Conservation (phyloP, 495 filamentous ascomycete genomes). For the Hamigera avellanea region DNA sequence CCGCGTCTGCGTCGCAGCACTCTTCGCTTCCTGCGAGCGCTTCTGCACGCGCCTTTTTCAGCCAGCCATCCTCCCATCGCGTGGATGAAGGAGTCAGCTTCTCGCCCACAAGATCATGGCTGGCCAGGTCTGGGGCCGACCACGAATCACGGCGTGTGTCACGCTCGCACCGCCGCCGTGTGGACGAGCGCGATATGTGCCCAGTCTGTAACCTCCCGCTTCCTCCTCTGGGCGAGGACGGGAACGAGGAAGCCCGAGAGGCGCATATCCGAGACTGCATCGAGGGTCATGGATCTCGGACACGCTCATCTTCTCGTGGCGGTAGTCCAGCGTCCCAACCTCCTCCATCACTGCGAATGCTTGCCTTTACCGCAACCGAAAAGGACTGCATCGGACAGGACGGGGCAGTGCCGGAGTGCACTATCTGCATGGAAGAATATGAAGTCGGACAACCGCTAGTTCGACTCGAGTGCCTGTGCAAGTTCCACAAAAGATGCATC, state of each 20-base stretch:
- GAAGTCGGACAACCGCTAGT: slow-evolving; percentile 73
- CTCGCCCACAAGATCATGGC: slow-evolving; percentile 1
- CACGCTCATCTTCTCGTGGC: slow-evolving; percentile 9
- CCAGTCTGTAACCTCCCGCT: slow-evolving; percentile 75
- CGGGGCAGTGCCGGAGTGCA: slow-evolving; percentile 56
- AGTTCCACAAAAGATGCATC: slow-evolving; percentile 72
- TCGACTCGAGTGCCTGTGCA: slow-evolving; percentile 82
- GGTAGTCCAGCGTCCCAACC: slow-evolving; percentile 12
- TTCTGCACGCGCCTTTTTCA: no score
- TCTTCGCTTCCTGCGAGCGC: background rate
- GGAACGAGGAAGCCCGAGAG: slow-evolving; percentile 54
- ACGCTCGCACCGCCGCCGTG: slow-evolving; percentile 15
- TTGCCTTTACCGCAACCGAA: slow-evolving; percentile 72
- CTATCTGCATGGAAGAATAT: slow-evolving; percentile 95
- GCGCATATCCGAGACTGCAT: slow-evolving; percentile 73
- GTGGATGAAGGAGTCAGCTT: slow-evolving; percentile 1
- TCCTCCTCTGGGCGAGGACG: slow-evolving; percentile 49
- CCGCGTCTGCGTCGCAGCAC: slow-evolving; percentile 4
- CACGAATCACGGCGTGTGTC: slow-evolving; percentile 13
- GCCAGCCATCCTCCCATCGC: no score
- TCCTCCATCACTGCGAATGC: slow-evolving; percentile 34
- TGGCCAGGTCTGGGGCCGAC: slow-evolving; percentile 4
- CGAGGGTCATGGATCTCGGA: slow-evolving; percentile 18
- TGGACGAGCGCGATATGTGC: slow-evolving; percentile 80
- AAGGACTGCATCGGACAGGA: slow-evolving; percentile 78